A percentile compares a stretch with the other conserved stretches of the same genome.
Conservation (phyloP, 108 stramenopile genomes). For the Conticribra guillardii region DNA sequence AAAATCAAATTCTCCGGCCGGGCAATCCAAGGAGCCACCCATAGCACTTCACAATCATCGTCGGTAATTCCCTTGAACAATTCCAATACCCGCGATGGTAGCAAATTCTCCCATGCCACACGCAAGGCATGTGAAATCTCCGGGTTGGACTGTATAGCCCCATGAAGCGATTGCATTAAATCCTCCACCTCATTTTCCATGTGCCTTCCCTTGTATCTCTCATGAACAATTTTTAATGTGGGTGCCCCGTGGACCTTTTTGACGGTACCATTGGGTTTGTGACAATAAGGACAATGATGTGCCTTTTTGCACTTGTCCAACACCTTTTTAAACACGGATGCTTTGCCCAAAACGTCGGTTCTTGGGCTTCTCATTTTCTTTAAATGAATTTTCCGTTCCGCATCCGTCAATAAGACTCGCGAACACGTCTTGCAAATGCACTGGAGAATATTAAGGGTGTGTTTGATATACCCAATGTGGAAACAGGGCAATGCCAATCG, state of each 20-base stretch:
- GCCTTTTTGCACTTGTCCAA: conserved; percentile 94
- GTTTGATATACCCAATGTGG: conserved; percentile 97
- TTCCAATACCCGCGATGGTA: conserved; percentile 80
- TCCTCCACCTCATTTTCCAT: conserved; percentile 77
- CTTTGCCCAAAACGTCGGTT: conserved; percentile 82
- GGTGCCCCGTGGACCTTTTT: conserved; percentile 94
- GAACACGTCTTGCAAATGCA: conserved; percentile 98
- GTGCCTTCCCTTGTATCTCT: conserved; percentile 83
- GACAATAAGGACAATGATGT: conserved; percentile 86
- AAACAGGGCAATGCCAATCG: conserved; percentile 95
- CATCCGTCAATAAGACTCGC: conserved; percentile 83
- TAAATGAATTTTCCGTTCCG: conserved; percentile 64
- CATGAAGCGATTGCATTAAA: conserved; percentile 56
- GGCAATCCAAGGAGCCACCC: conserved; percentile 89
- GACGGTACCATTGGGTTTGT: conserved; percentile 91
- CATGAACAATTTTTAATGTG: conserved; percentile 95
- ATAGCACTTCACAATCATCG: conserved; percentile 95
- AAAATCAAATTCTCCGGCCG: conserved; percentile 96
- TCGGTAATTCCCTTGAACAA: conserved; percentile 92
- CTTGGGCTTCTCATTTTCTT: conserved; percentile 82
- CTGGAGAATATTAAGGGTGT: conserved; percentile 90
- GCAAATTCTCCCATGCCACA: conserved; percentile 74
- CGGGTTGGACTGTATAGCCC: conserved; percentile 75
- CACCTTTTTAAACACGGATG: conserved; percentile 81
- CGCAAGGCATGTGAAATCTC: conserved; percentile 61